These are phyloP conservation scores for Chalciporus chontae DNA, from an alignment of 768 basidiomycete species.

Conservation along the genomic window DNA sequence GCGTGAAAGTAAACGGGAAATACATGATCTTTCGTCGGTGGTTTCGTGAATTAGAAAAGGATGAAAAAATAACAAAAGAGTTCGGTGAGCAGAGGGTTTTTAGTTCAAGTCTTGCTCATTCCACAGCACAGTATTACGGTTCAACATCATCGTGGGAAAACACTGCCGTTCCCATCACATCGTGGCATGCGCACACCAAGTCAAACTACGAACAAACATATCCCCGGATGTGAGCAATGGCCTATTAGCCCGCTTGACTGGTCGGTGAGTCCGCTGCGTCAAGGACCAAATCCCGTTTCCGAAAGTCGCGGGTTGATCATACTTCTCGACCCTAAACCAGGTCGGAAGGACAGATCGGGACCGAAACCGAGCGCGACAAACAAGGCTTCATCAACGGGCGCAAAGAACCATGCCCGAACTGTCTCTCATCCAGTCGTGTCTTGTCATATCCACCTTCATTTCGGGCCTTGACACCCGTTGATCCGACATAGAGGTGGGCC, in stretches of 20 bases:
- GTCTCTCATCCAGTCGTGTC: background rate
- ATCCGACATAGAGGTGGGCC: background rate
- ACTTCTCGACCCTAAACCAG: background rate
- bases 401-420: background rate
- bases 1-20: conserved; percentile 72
- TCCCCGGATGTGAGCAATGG: no score
- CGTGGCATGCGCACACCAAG: no score
- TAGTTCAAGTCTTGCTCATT: background rate
- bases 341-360: background rate
- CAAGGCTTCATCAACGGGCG: background rate
- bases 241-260: no score
- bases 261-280: no score
- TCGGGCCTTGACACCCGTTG: background rate
- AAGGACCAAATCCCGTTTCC: no score
- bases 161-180: background rate
- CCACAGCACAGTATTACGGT: background rate
- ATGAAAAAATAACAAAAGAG: background rate
- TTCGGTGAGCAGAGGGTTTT: background rate
- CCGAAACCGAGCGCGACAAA: background rate
- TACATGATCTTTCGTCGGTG: conserved; percentile 36
- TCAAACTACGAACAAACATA: no score
- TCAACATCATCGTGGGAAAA: background rate
- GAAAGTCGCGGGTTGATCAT: no score
- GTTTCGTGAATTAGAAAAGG: conserved; percentile 19
- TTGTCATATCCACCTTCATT: background rate